Evolutionary conservation across 1,284 basidiomycete genomes (phyloP), one percentile per base, ranked within the genome.

Genomic region (Marasmius oreades): DNA sequence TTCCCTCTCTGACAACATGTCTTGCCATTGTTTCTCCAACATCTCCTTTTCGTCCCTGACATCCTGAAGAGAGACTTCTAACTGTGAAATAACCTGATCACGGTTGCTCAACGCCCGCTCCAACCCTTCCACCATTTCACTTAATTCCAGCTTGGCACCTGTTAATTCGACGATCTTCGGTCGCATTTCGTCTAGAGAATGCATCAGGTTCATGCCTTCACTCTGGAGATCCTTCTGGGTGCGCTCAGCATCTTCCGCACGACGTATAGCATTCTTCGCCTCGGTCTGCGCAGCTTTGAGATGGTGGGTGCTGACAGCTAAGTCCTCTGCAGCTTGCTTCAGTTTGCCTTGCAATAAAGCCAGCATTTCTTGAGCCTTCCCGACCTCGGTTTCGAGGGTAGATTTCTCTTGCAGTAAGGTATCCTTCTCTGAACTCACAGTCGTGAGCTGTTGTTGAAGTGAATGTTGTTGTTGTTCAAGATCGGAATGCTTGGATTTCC

Each of bases 111-210:
- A 63, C 11, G 77, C 73, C 53, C 77, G 74, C 59, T 85, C 77
- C 54, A 90, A 69, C 54, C 70, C 68, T 55, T 82, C 82, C 45
- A 84, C 72, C 60, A 80, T 80, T 59, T 91, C 88, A 52, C 77
- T 77, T 18, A 91, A 75, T 57, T 87, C 80, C 12, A 88, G 69
- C 66, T 88, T 90, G 55, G 73, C 77, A 52, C 84, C 80, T 1
- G 86, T 90, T 52, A 92, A 75, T 67, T 92, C 86, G 12, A 91
- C 84, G 60, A 90, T 84, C 74, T 91, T 92, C 26, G 88, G 83
- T n/a, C 88, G 80, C 84, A 92, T 88, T 70, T 92, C 89, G 59
- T 91, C 85, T 55, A 92, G 71, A n/a, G 86, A 85, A 34, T 78
- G 80, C 82, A 92, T 82, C 28, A 92, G 77, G 51, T 76, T 78